Base-by-base conservation (phyloP, 2,329 filamentous ascomycete genomes). In the Fusarium buharicum region DNA sequence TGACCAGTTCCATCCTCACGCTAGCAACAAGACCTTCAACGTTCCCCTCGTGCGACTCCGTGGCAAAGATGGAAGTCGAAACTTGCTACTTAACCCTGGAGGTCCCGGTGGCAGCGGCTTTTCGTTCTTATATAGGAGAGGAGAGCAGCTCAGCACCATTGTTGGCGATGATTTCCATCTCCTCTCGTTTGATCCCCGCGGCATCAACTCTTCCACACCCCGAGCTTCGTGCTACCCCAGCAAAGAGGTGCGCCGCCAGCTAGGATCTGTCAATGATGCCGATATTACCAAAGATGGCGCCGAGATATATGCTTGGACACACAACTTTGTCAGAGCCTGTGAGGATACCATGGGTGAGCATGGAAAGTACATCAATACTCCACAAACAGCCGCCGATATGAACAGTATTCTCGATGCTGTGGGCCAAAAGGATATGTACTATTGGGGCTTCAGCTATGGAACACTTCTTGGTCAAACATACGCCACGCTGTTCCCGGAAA, bases 331-430 rank as follows among this genome's bases (percentile, higher is more conserved):
- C 4, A 71, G 68, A 11, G 76, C 78, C 0, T 82, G 81, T 43
- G 57, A 65, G 5, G 79, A 83, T 11, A 79, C 70, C 2, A 79
- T 78, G 74, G 79, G 78, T 1, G 78, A 80, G 43, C 69, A 81
- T 56, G 78, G 75, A 4, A 62, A 60, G 8, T 81, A 82, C 56
- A 70, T 82, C 55, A 82, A 82, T 52, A 83, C 81, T 0, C 80
- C 80, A 0, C 80, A 82, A 64, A 80, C 79, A 1, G 81, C 79
- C 10, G 78, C 81, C 28, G 81, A 84, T 55, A 82, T 83, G 79
- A 81, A 82, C 59, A 77, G 71, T 12, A 82, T 83, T 24, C 69
- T 83, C 1, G 77, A 82, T 45, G 79, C 72, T 17, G 41, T 75
- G 34, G 75, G 73, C 3, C 62, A 73, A 22, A 45, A 74, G 39